Percentiles rank a stretch among this genome's conserved stretches.
phyloP scores from a whole-genome alignment of 2,329 filamentous ascomycete species.

The Ceratocystis papillata region DNA sequence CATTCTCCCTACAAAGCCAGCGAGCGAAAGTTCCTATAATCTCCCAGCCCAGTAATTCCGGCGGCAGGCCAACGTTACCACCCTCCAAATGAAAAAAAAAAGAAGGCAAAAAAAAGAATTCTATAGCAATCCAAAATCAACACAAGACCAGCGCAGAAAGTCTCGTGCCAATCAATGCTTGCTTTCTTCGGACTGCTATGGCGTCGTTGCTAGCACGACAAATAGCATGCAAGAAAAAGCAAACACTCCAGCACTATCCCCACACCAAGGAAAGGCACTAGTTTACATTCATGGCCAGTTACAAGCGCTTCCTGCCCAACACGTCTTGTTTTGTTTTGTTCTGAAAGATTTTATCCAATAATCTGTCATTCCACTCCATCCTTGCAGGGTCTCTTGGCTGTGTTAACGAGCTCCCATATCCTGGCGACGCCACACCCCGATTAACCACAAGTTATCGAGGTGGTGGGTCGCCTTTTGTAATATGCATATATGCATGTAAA shows the following conservation, averaged over 20 bases:
- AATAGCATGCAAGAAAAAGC: neutral
- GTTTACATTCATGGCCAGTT: too few relatives aligned
- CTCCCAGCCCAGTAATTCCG: neutral
- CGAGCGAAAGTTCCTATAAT: neutral
- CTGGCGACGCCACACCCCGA: too few relatives aligned
- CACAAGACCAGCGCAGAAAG: neutral
- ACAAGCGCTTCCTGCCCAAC: too few relatives aligned
- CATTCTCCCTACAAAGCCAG: neutral
- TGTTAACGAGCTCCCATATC: too few relatives aligned
- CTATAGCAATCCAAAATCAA: neutral
- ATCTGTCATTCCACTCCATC: too few relatives aligned
- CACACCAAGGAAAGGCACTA: too few relatives aligned
- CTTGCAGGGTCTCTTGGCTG: too few relatives aligned
- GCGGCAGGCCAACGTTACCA: neutral
- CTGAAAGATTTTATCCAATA: too few relatives aligned
- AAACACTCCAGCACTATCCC: neutral
- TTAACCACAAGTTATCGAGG: too few relatives aligned
- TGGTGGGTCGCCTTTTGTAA: too few relatives aligned
- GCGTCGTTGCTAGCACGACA: conserved; percentile 5
- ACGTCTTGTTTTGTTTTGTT: too few relatives aligned
- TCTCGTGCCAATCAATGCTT: neutral
- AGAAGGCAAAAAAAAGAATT: neutral
- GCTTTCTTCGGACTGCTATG: neutral
- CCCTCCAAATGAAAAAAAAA: neutral
- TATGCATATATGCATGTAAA: too few relatives aligned